These are phyloP conservation scores for Aspergillus incahuasiensis DNA, from an alignment of 495 filamentous ascomycete species.

Conservation along the genomic window DNA sequence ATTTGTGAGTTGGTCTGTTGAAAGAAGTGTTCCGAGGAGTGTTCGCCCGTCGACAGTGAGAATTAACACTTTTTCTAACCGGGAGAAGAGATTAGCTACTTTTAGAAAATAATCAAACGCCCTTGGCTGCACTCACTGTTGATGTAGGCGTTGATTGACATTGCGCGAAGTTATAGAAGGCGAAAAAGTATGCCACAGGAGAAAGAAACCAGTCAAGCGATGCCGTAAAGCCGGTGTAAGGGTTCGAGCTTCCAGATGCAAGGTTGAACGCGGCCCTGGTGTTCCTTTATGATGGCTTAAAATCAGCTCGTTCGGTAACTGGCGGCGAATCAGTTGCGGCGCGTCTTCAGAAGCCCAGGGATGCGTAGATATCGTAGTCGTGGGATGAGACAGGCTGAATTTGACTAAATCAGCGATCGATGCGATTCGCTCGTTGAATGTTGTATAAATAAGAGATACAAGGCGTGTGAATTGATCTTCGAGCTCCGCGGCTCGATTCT, in stretches of 20 bases:
- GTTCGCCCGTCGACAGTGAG: conserved; percentile 91
- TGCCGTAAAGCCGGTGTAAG: background rate
- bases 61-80: conserved; percentile 80
- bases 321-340: background rate
- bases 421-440: background rate
- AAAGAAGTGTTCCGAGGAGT: conserved; percentile 74
- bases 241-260: background rate
- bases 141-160: conserved; percentile 64
- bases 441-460: background rate
- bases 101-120: background rate
- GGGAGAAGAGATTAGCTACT: conserved; percentile 18
- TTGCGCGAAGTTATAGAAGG: conserved; percentile 23
- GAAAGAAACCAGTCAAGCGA: background rate
- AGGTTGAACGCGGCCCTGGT: background rate
- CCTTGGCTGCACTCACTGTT: conserved; percentile 48
- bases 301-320: background rate
- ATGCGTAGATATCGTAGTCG: background rate
- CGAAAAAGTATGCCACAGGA: background rate
- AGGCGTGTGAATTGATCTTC: background rate
- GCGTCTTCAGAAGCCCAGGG: background rate
- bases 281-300: background rate
- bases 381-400: background rate
- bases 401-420: background rate
- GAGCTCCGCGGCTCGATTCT: background rate
- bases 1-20: conserved; percentile 91